These are phyloP conservation scores for Geranium rotundifolium DNA, from an alignment of 345 rosid species.

Conservation along the genomic window DNA sequence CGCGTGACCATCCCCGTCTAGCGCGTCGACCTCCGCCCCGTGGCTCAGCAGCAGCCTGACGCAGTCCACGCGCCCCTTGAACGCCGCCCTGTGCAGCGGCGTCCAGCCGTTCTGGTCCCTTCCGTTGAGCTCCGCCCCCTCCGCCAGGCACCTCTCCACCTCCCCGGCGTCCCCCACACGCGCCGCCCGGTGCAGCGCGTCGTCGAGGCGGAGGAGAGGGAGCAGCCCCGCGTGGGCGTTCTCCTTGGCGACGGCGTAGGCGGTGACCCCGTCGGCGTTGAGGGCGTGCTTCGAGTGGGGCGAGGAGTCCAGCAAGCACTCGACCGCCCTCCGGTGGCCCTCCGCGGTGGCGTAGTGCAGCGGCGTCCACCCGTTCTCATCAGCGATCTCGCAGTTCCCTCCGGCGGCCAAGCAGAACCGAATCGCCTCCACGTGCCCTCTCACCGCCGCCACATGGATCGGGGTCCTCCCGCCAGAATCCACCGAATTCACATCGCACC, in stretches of 20 bases:
- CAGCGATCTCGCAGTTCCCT: conserved; percentile 22
- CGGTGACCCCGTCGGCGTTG: conserved; percentile 40
- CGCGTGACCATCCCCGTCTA: conserved; percentile 41
- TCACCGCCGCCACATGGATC: conserved; percentile 39
- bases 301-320: conserved; percentile 26
- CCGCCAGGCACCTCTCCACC: conserved; percentile 34
- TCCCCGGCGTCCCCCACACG: conserved; percentile 31
- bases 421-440: conserved; percentile 27
- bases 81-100: conserved; percentile 61
- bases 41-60: conserved; percentile 30
- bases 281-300: conserved; percentile 21
- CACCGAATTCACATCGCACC: conserved; percentile 21
- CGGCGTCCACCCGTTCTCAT: conserved; percentile 36
- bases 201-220: conserved; percentile 31
- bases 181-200: conserved; percentile 37
- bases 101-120: conserved; percentile 71
- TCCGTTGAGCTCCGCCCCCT: conserved; percentile 43
- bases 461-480: conserved; percentile 34
- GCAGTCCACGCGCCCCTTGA: conserved; percentile 43
- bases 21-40: conserved; percentile 37
- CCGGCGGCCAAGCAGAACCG: conserved; percentile 21
- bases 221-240: conserved; percentile 32
- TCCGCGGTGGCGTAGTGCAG: conserved; percentile 51
- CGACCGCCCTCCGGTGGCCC: conserved; percentile 26
- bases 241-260: conserved; percentile 38